phyloP scores from a whole-genome alignment of 805 yeast genomes.

The Yamadazyma insecticola region DNA sequence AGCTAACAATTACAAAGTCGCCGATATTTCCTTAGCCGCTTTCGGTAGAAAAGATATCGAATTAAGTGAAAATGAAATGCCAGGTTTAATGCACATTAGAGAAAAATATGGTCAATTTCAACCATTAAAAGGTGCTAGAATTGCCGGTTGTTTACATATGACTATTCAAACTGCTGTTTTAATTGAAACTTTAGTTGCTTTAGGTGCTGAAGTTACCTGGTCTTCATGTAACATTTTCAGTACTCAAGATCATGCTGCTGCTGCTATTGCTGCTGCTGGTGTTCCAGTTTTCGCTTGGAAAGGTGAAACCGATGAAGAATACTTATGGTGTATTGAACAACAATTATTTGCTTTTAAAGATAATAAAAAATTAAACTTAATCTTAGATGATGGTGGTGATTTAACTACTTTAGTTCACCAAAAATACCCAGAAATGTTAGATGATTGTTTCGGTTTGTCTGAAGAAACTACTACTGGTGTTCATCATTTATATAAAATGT shows the following conservation, averaged over 20 bases:
- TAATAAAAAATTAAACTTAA: conserved; percentile 89
- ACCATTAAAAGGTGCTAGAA: conserved; percentile 97
- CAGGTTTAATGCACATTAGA: conserved; percentile 98
- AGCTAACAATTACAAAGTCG: conserved; percentile 79
- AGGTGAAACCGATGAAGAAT: conserved; percentile 99
- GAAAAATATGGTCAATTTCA: conserved; percentile 84
- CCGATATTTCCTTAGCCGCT: conserved; percentile 97
- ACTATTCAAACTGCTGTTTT: conserved; percentile 98
- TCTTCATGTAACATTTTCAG: conserved; percentile 98
- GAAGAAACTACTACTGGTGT: conserved; percentile 99
- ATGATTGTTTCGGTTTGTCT: conserved; percentile 90
- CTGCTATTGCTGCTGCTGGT: conserved; percentile 99
- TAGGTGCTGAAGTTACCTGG: conserved; percentile 99
- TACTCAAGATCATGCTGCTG: conserved; percentile 99
- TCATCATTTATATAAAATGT: conserved; percentile 96
- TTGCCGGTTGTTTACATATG: conserved; percentile 99
- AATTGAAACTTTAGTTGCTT: conserved; percentile 93
- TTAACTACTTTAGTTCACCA: conserved; percentile 94
- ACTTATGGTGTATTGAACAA: conserved; percentile 98
- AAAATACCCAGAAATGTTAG: conserved; percentile 96
- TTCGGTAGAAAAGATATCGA: conserved; percentile 99
- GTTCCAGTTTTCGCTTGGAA: conserved; percentile 99
- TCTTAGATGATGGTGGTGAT: conserved; percentile 99
- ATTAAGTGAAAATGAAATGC: conserved; percentile 98
- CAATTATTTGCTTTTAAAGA: conserved; percentile 98